These are phyloP conservation scores for Yamadazyma triangularis DNA, from an alignment of 1,139 yeast genomes.

Conservation along the genomic window DNA sequence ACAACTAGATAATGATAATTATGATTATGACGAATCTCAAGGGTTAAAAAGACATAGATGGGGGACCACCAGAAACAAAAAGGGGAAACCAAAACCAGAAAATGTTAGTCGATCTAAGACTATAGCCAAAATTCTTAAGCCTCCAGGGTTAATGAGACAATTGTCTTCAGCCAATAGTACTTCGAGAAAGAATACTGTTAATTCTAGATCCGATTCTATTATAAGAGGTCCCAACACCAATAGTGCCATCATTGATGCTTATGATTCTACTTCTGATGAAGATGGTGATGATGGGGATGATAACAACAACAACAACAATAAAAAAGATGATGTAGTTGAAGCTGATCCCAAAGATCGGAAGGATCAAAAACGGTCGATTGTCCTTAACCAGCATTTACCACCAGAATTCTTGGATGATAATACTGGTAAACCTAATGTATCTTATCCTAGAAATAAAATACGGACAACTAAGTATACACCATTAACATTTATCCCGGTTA, in stretches of 20 bases:
- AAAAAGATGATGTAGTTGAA: not conserved
- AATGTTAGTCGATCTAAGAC: slow-evolving; percentile 46
- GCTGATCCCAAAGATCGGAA: slow-evolving; percentile 41
- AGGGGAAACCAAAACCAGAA: slow-evolving; percentile 58
- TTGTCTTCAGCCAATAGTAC: slow-evolving; percentile 6
- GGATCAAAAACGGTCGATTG: slow-evolving; percentile 49
- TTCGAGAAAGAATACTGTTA: slow-evolving; percentile 6
- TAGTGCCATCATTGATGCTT: slow-evolving; percentile 17
- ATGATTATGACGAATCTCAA: slow-evolving; percentile 8
- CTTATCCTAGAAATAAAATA: slow-evolving; percentile 51
- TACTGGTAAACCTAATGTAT: slow-evolving; percentile 24
- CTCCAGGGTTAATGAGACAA: slow-evolving; percentile 10
- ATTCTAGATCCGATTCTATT: slow-evolving; percentile 10
- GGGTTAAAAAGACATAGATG: slow-evolving; percentile 74
- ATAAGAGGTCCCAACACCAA: slow-evolving; percentile 14
- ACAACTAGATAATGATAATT: no score
- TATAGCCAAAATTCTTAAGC: slow-evolving; percentile 27
- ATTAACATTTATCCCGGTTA: slow-evolving; percentile 49
- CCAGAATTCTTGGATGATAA: slow-evolving; percentile 49
- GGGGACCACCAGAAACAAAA: slow-evolving; percentile 83
- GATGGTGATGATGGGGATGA: slow-evolving; percentile 14
- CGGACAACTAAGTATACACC: slow-evolving; percentile 62
- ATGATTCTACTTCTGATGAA: slow-evolving; percentile 26
- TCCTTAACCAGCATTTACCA: slow-evolving; percentile 69
- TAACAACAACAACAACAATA: no score